phyloP scores from a whole-genome alignment of 805 yeast genomes.

The Saccharomycopsis capsularis region DNA sequence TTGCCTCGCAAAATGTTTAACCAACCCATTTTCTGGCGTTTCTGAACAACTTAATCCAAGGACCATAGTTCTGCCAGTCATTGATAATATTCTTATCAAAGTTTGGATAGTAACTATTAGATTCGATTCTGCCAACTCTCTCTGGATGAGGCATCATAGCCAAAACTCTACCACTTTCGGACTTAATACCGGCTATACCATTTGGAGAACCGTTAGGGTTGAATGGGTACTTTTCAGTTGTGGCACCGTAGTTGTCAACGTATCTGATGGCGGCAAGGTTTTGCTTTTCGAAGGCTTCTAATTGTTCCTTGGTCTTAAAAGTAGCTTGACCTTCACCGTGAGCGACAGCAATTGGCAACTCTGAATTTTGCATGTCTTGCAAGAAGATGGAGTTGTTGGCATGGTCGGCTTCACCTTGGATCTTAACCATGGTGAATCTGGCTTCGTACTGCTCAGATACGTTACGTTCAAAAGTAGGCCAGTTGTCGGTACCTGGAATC shows the following conservation, averaged over 20 bases:
- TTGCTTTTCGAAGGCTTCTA: slow-evolving; percentile 41
- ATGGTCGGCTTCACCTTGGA: slow-evolving; percentile 48
- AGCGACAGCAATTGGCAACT: slow-evolving; percentile 93
- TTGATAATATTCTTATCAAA: slow-evolving; percentile 37
- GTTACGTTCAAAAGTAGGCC: slow-evolving; percentile 96
- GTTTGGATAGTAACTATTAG: slow-evolving; percentile 84
- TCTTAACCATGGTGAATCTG: slow-evolving; percentile 83
- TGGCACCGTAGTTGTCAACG: slow-evolving; percentile 85
- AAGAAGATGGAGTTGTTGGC: slow-evolving; percentile 57
- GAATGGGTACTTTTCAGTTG: slow-evolving; percentile 78
- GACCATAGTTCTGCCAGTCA: slow-evolving; percentile 79
- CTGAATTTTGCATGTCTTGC: slow-evolving; percentile 87
- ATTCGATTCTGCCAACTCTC: slow-evolving; percentile 79
- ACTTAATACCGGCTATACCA: slow-evolving; percentile 87
- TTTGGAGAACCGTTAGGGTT: slow-evolving; percentile 95
- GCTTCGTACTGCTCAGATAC: slow-evolving; percentile 93
- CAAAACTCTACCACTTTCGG: slow-evolving; percentile 88
- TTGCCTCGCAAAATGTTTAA: too few species aligned
- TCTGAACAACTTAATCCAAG: slow-evolving; percentile 90
- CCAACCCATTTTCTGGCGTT: slow-evolving; percentile 94
- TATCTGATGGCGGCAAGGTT: slow-evolving; percentile 66
- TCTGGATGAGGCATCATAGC: slow-evolving; percentile 99
- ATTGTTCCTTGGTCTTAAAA: slow-evolving; percentile 43
- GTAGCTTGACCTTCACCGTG: slow-evolving; percentile 96
- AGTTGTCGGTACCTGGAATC: slow-evolving; percentile 88